These are phyloP conservation scores for Verticillium isaacii DNA, from an alignment of 2,329 filamentous ascomycete species.

Conservation along the genomic window DNA sequence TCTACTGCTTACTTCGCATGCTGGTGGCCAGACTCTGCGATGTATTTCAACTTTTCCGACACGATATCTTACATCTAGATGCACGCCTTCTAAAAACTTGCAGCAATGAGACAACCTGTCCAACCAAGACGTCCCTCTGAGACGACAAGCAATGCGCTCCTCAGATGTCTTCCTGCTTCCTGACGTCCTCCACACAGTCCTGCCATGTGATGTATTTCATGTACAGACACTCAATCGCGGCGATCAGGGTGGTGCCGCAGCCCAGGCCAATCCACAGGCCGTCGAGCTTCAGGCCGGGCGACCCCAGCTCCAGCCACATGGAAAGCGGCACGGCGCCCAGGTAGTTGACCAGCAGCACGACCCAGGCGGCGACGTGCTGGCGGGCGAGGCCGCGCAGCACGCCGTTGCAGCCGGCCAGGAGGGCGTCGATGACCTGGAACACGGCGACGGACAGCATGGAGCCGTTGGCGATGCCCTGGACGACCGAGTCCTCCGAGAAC, in stretches of 20 bases:
- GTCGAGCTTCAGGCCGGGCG: conserved; percentile 22
- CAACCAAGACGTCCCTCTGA: too few relatives aligned
- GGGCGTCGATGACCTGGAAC: conserved; percentile 28
- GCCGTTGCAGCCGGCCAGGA: conserved; percentile 30
- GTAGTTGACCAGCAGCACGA: conserved; percentile 31
- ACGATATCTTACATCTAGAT: too few relatives aligned
- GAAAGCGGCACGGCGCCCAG: conserved; percentile 30
- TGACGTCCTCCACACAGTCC: conserved; percentile 24
- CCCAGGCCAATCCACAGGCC: conserved; percentile 30
- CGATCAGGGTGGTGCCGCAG: conserved; percentile 24
- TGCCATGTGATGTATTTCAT: conserved; percentile 22
- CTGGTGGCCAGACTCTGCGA: too few relatives aligned
- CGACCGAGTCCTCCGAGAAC: conserved; percentile 24
- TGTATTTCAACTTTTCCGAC: too few relatives aligned
- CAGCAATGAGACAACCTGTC: too few relatives aligned
- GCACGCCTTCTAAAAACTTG: too few relatives aligned
- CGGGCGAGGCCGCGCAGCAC: conserved; percentile 32
- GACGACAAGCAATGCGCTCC: not conserved
- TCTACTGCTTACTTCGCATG: too few relatives aligned
- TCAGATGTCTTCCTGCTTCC: conserved; percentile 18
- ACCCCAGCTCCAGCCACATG: conserved; percentile 30
- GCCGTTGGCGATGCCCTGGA: conserved; percentile 21
- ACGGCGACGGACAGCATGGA: conserved; percentile 25
- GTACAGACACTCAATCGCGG: conserved; percentile 24
- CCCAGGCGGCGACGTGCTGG: conserved; percentile 30